Evolutionary conservation across 176 grass and related monocot genomes (phyloP), one percentile per base, ranked within the genome.

Genomic region (Olyra latifolia): DNA sequence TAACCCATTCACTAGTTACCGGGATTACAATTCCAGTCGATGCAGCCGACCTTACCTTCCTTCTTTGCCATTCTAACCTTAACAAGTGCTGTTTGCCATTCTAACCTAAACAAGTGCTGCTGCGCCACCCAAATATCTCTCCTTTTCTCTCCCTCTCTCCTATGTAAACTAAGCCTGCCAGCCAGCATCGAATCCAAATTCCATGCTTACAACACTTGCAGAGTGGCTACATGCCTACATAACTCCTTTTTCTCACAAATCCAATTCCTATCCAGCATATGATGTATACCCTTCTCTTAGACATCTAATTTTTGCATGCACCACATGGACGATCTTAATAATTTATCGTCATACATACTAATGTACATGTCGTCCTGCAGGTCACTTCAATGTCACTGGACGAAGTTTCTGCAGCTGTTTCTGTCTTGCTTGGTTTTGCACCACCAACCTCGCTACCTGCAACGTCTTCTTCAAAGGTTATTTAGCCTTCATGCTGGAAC

Each of bases 341-440:
- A 2, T 71, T 48, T 49, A 48, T 48, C 66, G 24, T 69, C 22
- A 1, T n/a, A 7, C 22, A 4, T n/a, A 12, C 7, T 15, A 58
- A 55, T 57, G 22, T 69, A 1, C 42, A 46, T 66, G 25, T 10
- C 69, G 23, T 76, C 23, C 66, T 54, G 49, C 83, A 94, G 92
- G 80, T 40, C 52, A 46, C 63, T 71, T 91, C 63, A 16, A 95
- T 95, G 84, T 89, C 90, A 64, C 70, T 84, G 40, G 54, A 88
- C 71, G 90, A 98, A 88, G 86, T 98, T 75, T 80, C 90, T 43
- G 96, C 92, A 22, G 80, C 81, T 15, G 79, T 88, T 81, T 95
- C 96, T 8, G 84, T 98, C 22, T 86, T 98, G 79, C 96, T 95
- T 93, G 96, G 96, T 74, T 95, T 95, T 54, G 83, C 96, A 82